Evolutionary conservation across 2,329 filamentous ascomycete genomes (phyloP).

Genomic region (Dryadomyces sulphureus): DNA sequence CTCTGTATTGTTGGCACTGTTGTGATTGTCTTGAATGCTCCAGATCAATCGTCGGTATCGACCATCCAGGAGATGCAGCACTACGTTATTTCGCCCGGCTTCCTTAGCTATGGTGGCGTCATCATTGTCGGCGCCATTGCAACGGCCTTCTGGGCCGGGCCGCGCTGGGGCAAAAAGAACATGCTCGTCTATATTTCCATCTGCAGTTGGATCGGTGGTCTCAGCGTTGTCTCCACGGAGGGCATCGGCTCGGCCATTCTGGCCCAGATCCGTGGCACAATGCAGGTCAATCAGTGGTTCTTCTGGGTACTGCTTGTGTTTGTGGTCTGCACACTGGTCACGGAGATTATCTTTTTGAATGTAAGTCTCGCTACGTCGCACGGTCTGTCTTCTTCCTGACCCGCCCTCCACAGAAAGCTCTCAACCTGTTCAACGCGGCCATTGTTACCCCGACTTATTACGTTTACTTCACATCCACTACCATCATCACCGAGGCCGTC

Average conservation of each 20-base stretch:
- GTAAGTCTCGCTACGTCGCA: conserved; percentile 38
- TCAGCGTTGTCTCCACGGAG: conserved; percentile 91
- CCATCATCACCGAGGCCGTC: conserved; percentile 85
- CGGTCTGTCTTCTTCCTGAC: background rate
- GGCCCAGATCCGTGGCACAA: conserved; percentile 64
- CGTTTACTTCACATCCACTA: conserved; percentile 92
- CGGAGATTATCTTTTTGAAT: conserved; percentile 91
- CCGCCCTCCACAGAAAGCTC: conserved; percentile 61
- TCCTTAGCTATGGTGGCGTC: conserved; percentile 71
- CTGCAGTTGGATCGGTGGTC: conserved; percentile 83
- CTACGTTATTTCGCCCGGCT: conserved; percentile 75
- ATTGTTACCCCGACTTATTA: conserved; percentile 98
- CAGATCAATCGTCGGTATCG: conserved; percentile 66
- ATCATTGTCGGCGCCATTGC: conserved; percentile 60
- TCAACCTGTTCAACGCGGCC: conserved; percentile 93
- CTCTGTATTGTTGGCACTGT: conserved; percentile 87
- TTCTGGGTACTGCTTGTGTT: conserved; percentile 84
- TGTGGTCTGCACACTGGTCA: conserved; percentile 74
- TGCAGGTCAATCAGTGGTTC: conserved; percentile 97
- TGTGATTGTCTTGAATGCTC: conserved; percentile 89
- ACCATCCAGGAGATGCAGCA: conserved; percentile 86
- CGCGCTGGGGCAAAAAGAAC: conserved; percentile 84
- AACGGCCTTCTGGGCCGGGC: conserved; percentile 66
- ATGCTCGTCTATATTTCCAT: conserved; percentile 97
- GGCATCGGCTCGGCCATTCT: conserved; percentile 84